phyloP scores from a whole-genome alignment of 257 asterid genomes.

The Thymus quinquecostatus region DNA sequence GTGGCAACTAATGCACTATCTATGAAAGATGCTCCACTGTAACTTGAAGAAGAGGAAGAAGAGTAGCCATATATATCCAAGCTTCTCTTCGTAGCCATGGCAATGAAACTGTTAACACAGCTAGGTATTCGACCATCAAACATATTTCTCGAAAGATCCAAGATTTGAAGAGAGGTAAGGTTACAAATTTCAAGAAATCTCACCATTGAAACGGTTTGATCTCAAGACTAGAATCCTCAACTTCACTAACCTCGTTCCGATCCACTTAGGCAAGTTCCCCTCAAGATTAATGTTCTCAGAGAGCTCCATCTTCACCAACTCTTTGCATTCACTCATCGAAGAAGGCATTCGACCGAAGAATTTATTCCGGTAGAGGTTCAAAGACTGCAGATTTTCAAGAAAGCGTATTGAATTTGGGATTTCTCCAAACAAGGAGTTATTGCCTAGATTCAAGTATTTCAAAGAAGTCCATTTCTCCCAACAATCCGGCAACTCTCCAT shows the following conservation, averaged over 20 bases:
- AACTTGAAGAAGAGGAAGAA: neutral
- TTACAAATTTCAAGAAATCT: conserved; percentile 30
- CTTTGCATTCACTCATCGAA: conserved; percentile 28
- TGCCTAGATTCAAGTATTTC: conserved; percentile 17
- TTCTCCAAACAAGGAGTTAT: conserved; percentile 36
- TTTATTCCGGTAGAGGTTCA: conserved; percentile 30
- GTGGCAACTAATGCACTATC: conserved; percentile 4
- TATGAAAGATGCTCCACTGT: neutral
- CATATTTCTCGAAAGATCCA: conserved; percentile 34
- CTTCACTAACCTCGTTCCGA: conserved; percentile 27
- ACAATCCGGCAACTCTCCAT: conserved; percentile 41
- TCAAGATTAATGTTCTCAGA: conserved; percentile 25
- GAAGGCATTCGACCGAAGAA: conserved; percentile 36
- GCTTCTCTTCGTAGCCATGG: conserved; percentile 24
- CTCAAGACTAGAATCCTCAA: conserved; percentile 32
- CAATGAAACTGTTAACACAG: conserved; percentile 34
- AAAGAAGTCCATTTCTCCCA: conserved; percentile 27
- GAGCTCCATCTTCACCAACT: conserved; percentile 29
- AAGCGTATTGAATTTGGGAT: conserved; percentile 37
- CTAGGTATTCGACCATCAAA: conserved; percentile 32
- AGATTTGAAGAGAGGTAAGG: conserved; percentile 31
- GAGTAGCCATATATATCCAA: neutral
- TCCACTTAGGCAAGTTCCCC: conserved; percentile 38
- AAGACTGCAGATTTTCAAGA: conserved; percentile 26
- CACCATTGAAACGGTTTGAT: conserved; percentile 37